Percentiles rank a stretch among this genome's conserved stretches.
These are phyloP conservation scores for Purpureocillium takamizusanense DNA, from an alignment of 2,329 filamentous ascomycete species.

Conservation along the genomic window DNA sequence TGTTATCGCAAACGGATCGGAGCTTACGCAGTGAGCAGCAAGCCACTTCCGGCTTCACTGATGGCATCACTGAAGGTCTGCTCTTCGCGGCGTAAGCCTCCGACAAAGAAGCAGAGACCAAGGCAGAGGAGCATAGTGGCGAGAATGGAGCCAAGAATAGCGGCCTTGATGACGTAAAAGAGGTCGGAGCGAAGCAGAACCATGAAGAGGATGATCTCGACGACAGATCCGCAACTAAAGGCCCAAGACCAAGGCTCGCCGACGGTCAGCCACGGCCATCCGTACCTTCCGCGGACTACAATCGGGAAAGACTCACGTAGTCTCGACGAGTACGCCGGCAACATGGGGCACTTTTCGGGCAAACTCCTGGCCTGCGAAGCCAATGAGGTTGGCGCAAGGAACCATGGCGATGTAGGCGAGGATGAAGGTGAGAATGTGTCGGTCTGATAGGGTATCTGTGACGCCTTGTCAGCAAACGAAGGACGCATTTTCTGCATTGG, in stretches of 20 bases:
- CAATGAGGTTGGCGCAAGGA: constrained; percentile 40
- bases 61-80: constrained; percentile 67
- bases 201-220: constrained; percentile 79
- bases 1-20: not conserved
- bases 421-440: constrained; percentile 35
- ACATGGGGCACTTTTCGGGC: constrained; percentile 70
- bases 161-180: constrained; percentile 70
- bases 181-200: constrained; percentile 44
- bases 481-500: too few species aligned
- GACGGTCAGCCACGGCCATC: too few species aligned
- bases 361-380: constrained; percentile 56
- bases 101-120: constrained; percentile 71
- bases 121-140: constrained; percentile 76
- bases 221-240: constrained; percentile 54
- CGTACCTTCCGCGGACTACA: too few species aligned
- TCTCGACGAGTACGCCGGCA: constrained; percentile 52
- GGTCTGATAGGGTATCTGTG: constrained; percentile 22
- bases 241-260: constrained; percentile 4
- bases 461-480: not conserved
- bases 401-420: constrained; percentile 42
- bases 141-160: constrained; percentile 74
- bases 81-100: constrained; percentile 59
- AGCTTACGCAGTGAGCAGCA: constrained; percentile 69
- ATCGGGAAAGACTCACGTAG: constrained; percentile 30
- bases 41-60: constrained; percentile 68